phyloP scores from a whole-genome alignment of 306 rosid species.

The Trifolium pratense region DNA sequence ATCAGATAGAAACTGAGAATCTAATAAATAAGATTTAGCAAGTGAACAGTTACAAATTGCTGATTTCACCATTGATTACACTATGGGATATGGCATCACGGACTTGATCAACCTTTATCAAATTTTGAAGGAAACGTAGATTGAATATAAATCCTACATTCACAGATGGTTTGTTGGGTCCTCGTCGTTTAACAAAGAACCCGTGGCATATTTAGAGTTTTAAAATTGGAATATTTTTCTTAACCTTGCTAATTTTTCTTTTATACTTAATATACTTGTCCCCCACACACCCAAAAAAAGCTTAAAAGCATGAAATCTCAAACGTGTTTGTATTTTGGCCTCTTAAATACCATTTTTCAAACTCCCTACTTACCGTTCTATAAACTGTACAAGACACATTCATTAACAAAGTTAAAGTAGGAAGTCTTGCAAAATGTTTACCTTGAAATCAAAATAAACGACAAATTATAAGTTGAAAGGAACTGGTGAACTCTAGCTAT shows the following conservation, averaged over 20 bases:
- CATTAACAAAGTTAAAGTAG: neutral
- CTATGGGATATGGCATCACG: conserved; percentile 5
- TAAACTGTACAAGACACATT: neutral
- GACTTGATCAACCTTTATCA: neutral
- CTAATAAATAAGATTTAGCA: neutral
- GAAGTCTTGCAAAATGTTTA: conserved; percentile 8
- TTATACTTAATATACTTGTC: conserved; percentile 1
- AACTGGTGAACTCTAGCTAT: conserved; percentile 17
- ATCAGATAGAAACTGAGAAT: conserved; percentile 9
- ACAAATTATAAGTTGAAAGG: conserved; percentile 20
- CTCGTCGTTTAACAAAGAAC: neutral
- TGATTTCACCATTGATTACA: conserved; percentile 10
- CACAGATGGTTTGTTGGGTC: conserved; percentile 2
- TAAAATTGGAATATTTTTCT: conserved; percentile 8
- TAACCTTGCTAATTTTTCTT: neutral
- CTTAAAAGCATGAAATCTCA: neutral
- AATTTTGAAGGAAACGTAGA: conserved; percentile 6
- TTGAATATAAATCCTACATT: conserved; percentile 2
- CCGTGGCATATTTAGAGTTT: neutral
- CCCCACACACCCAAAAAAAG: neutral
- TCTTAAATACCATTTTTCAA: conserved; percentile 5
- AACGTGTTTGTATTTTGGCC: conserved; percentile 17
- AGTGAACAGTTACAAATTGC: neutral
- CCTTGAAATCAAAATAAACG: conserved; percentile 9
- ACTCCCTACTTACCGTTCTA: neutral